These are phyloP conservation scores for Hura crepitans DNA, from an alignment of 441 rosid genomes.

Conservation along the genomic window DNA sequence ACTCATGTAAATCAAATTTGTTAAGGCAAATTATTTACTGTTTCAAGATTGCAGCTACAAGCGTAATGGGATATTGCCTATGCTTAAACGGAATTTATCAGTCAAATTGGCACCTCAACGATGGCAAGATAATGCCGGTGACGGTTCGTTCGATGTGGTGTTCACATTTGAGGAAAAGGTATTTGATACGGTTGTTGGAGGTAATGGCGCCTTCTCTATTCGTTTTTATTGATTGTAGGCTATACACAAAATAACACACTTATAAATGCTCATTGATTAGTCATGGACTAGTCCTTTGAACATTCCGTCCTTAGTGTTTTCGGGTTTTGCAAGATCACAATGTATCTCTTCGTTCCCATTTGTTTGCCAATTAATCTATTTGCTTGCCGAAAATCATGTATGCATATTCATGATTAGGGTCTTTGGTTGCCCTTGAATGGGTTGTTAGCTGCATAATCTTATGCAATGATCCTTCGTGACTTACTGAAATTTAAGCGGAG, in stretches of 20 bases:
- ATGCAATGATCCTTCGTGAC: neutral
- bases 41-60: slow-evolving; percentile 53
- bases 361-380: too few relatives aligned
- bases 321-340: too few relatives aligned
- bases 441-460: neutral
- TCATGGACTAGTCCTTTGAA: too few relatives aligned
- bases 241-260: too few relatives aligned
- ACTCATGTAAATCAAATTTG: too few relatives aligned
- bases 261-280: too few relatives aligned
- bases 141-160: slow-evolving; percentile 75
- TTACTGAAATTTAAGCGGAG: neutral
- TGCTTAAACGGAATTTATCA: slow-evolving; percentile 77
- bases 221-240: too few relatives aligned
- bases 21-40: neutral
- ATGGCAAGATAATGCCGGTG: slow-evolving; percentile 89
- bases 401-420: too few relatives aligned
- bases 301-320: neutral
- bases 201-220: slow-evolving; percentile 25
- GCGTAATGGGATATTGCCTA: slow-evolving; percentile 84
- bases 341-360: too few relatives aligned
- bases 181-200: slow-evolving; percentile 82
- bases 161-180: slow-evolving; percentile 89
- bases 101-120: slow-evolving; percentile 88
- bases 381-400: too few relatives aligned
- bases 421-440: too few relatives aligned